These are phyloP conservation scores for Lantana camara DNA, from an alignment of 257 asterid genomes.

Conservation along the genomic window DNA sequence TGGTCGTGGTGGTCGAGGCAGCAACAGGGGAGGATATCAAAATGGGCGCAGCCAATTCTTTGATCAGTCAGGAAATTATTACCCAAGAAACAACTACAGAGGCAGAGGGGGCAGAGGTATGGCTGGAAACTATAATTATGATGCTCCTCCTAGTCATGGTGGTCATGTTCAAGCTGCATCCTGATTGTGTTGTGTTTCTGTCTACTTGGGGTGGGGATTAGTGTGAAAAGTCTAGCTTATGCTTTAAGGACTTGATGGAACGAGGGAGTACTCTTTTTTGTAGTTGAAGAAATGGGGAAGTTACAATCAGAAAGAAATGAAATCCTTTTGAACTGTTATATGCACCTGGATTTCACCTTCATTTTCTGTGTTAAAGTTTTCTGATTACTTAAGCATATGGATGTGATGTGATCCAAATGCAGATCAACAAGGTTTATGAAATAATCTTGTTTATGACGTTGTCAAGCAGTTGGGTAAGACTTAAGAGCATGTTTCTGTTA, in stretches of 20 bases:
- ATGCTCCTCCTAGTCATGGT: conserved; percentile 30
- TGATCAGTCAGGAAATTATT: conserved; percentile 47
- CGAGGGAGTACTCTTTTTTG: not conserved
- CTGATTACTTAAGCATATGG: too few relatives aligned
- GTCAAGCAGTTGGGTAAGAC: too few relatives aligned
- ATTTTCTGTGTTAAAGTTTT: too few relatives aligned
- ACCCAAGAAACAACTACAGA: conserved; percentile 48
- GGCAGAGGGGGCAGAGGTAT: conserved; percentile 55
- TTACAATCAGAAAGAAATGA: conserved; percentile 13
- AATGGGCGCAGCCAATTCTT: conserved; percentile 47
- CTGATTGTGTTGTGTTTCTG: conserved; percentile 1
- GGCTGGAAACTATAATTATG: conserved; percentile 36
- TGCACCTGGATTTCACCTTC: not conserved
- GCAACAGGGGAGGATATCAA: conserved; percentile 46
- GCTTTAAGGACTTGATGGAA: not conserved
- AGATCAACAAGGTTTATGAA: too few relatives aligned
- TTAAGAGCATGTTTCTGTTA: too few relatives aligned
- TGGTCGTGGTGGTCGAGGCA: conserved; percentile 55
- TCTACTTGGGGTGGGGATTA: not conserved
- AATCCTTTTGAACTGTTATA: conserved; percentile 15
- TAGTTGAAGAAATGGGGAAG: conserved; percentile 11
- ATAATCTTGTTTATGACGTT: too few relatives aligned
- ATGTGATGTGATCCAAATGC: too few relatives aligned
- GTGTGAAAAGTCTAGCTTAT: not conserved
- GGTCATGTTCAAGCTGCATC: conserved; percentile 34